Evolutionary conservation across 768 basidiomycete genomes (phyloP).

Genomic region (Tricholoma bakamatsutake): DNA sequence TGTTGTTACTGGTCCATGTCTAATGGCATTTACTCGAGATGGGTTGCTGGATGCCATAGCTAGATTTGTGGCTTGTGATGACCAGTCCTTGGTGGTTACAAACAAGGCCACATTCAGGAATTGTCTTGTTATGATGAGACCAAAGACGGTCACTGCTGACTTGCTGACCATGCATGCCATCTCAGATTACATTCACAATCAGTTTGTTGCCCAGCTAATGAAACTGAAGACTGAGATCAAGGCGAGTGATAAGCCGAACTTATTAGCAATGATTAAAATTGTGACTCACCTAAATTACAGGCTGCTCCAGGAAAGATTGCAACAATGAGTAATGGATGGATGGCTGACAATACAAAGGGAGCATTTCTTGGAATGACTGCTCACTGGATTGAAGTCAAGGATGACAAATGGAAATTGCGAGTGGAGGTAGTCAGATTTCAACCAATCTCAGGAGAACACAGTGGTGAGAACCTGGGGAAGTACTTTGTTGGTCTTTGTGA

Average conservation of each 20-base stretch:
- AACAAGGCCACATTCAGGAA: neutral
- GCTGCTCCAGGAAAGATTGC: neutral
- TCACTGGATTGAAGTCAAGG: constrained; percentile 18
- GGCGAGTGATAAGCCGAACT: no score
- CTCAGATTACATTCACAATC: constrained; percentile 14
- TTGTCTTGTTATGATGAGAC: neutral
- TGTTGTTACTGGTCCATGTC: no score
- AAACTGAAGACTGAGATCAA: constrained; percentile 9
- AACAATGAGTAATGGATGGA: no score
- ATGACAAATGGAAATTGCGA: neutral
- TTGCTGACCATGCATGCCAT: no score
- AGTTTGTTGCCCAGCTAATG: constrained; percentile 7
- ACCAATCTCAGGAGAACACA: constrained; percentile 16
- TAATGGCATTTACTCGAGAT: no score
- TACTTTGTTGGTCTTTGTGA: constrained; percentile 20
- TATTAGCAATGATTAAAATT: no score
- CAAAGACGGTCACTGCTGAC: no score
- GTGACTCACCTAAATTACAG: neutral
- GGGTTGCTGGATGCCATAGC: no score
- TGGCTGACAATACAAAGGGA: no score
- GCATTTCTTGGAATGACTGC: constrained; percentile 12
- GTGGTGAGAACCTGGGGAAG: constrained; percentile 19
- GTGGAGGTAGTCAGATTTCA: neutral
- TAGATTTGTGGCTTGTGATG: constrained; percentile 10
- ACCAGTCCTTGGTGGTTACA: constrained; percentile 5